These are phyloP conservation scores for Colletotrichum sidae DNA, from an alignment of 2,329 filamentous ascomycete species.

Conservation along the genomic window DNA sequence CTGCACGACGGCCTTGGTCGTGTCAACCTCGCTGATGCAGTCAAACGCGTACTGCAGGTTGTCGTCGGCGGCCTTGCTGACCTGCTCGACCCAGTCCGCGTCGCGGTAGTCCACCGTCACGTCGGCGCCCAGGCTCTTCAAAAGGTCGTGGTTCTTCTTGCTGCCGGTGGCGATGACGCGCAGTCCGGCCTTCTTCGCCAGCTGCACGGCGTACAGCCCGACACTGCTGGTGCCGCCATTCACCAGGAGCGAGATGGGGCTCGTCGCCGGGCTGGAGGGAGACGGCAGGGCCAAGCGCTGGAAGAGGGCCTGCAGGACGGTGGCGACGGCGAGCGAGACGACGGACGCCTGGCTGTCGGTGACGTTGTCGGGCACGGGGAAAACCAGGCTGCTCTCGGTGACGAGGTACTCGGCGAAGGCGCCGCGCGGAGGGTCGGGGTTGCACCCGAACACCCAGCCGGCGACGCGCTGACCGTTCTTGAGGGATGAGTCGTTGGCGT, in stretches of 20 bases:
- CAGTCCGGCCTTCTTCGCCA: slow-evolving; percentile 29
- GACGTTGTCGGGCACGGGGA: slow-evolving; percentile 19
- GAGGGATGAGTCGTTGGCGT: slow-evolving; percentile 46
- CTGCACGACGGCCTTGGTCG: slow-evolving; percentile 43
- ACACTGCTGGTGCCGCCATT: slow-evolving; percentile 43
- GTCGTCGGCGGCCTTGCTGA: slow-evolving; percentile 39
- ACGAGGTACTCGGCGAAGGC: slow-evolving; percentile 35
- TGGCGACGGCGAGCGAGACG: slow-evolving; percentile 28
- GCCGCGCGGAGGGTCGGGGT: slow-evolving; percentile 34
- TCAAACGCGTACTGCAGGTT: slow-evolving; percentile 41
- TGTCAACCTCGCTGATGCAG: slow-evolving; percentile 47
- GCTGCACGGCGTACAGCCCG: slow-evolving; percentile 34
- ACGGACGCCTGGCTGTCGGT: slow-evolving; percentile 28
- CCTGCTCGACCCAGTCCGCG: slow-evolving; percentile 29
- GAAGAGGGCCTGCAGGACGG: slow-evolving; percentile 30
- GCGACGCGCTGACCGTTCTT: slow-evolving; percentile 47
- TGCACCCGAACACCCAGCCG: slow-evolving; percentile 46
- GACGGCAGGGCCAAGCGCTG: slow-evolving; percentile 27
- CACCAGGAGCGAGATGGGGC: slow-evolving; percentile 39
- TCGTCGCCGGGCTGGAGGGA: slow-evolving; percentile 7
- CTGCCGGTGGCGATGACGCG: slow-evolving; percentile 30
- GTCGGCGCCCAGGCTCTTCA: slow-evolving; percentile 58
- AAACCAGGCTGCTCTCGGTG: slow-evolving; percentile 32
- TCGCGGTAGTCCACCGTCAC: slow-evolving; percentile 58
- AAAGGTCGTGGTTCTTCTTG: slow-evolving; percentile 51